Percentiles rank a stretch among this genome's conserved stretches.
These are phyloP conservation scores for Ceratobasidium sp. DNA, from an alignment of 1,284 basidiomycete species.

Conservation along the genomic window DNA sequence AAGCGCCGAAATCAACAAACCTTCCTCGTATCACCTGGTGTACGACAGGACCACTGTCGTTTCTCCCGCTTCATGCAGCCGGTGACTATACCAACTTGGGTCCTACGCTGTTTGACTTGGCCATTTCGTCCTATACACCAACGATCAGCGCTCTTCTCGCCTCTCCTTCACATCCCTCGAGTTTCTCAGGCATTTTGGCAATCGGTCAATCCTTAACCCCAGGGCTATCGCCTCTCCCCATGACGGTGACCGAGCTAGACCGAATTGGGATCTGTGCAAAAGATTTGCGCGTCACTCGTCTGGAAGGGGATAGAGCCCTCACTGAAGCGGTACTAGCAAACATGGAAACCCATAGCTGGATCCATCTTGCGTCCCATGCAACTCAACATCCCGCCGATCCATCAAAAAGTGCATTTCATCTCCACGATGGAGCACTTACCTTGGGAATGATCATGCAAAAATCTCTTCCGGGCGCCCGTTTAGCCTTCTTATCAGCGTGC, in stretches of 20 bases:
- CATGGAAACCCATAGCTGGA: neutral
- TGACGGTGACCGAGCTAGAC: neutral
- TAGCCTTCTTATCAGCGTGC: slow-evolving; percentile 26
- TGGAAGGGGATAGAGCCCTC: neutral
- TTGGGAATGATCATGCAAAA: neutral
- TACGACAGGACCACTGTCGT: slow-evolving; percentile 1
- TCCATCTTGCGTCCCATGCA: slow-evolving; percentile 8
- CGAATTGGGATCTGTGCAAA: neutral
- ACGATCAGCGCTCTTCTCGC: neutral
- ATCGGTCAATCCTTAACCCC: neutral
- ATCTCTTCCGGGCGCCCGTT: neutral
- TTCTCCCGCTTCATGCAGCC: slow-evolving; percentile 9
- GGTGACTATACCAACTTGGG: neutral
- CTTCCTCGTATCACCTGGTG: slow-evolving; percentile 14
- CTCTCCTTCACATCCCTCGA: neutral
- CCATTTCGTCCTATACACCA: slow-evolving; percentile 6
- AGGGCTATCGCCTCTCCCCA: neutral
- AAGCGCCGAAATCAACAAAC: neutral
- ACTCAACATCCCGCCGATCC: neutral
- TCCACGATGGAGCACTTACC: neutral
- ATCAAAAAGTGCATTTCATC: neutral
- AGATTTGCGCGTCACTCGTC: neutral
- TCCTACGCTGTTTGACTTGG: neutral
- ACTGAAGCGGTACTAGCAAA: neutral
- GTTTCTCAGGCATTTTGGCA: neutral